phyloP scores from a whole-genome alignment of 2,329 filamentous ascomycete genomes.

The Beauveria sp. region DNA sequence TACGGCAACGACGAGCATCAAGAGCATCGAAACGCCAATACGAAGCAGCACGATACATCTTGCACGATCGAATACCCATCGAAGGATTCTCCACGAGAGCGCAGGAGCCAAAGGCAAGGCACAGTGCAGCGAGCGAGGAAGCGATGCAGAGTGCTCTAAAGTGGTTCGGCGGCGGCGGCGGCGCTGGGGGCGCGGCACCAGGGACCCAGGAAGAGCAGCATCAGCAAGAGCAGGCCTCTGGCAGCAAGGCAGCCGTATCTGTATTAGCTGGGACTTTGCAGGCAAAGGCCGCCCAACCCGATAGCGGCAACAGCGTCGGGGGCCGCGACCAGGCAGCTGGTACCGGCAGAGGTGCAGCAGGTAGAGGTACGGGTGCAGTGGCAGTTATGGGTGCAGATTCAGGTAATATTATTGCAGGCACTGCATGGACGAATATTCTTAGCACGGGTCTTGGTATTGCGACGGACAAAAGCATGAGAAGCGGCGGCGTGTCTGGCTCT shows the following conservation, averaged over 20 bases:
- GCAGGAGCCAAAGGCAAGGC: not conserved
- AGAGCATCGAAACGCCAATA: not conserved
- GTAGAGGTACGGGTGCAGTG: too few relatives aligned
- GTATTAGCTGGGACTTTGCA: not conserved
- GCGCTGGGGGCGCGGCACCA: not conserved
- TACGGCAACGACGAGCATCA: not conserved
- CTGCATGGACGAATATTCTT: not conserved
- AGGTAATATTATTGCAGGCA: not conserved
- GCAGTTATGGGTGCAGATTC: too few relatives aligned
- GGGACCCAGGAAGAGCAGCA: not conserved
- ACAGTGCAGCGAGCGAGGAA: not conserved
- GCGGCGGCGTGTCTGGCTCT: not conserved
- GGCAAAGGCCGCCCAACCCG: not conserved
- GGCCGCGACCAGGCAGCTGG: not conserved
- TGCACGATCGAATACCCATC: not conserved
- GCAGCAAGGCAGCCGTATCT: not conserved
- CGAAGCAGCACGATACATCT: not conserved
- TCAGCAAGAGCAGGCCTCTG: not conserved
- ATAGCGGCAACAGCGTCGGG: constrained; percentile 1
- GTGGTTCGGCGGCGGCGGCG: not conserved
- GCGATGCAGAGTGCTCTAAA: constrained; percentile 5
- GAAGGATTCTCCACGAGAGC: not conserved
- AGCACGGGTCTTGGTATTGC: not conserved
- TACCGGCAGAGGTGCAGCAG: not conserved
- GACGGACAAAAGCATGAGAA: not conserved